A percentile compares a stretch with the other conserved stretches of the same genome.
Evolutionary conservation across 106 monocot species (phyloP).

Genomic region (Acorus gramineus): DNA sequence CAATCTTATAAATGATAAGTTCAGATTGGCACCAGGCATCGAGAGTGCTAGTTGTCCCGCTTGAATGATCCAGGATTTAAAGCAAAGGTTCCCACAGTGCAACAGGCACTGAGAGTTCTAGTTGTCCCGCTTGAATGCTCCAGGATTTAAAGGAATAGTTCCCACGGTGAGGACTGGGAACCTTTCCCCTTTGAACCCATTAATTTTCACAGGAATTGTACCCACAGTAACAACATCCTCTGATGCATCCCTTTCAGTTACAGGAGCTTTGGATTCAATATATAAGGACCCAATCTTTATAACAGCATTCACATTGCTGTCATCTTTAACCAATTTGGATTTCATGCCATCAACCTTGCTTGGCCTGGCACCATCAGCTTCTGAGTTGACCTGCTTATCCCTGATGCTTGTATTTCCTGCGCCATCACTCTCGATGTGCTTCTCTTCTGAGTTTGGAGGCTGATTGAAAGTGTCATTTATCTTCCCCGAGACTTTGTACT

Average conservation of each 20-base stretch:
- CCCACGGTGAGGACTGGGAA: conserved; percentile 19
- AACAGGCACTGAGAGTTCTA: background rate
- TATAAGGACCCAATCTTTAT: conserved; percentile 21
- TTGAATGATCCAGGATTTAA: background rate
- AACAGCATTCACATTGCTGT: background rate
- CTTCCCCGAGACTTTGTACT: background rate
- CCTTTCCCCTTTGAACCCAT: conserved; percentile 13
- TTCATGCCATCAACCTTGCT: background rate
- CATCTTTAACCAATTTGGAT: background rate
- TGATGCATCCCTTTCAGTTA: background rate
- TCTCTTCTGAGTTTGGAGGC: conserved; percentile 7
- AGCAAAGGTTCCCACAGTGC: background rate
- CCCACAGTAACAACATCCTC: conserved; percentile 45
- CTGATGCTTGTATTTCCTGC: background rate
- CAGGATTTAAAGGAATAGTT: conserved; percentile 9
- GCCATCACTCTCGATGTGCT: background rate
- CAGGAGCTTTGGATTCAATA: conserved; percentile 3
- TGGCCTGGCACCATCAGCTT: background rate
- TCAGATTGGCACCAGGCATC: too few species aligned
- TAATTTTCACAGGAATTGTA: conserved; percentile 53
- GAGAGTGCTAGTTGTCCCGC: background rate
- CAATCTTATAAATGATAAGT: too few species aligned
- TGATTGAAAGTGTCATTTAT: background rate
- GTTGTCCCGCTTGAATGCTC: conserved; percentile 3
- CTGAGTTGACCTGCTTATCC: background rate